Percentiles rank a stretch among this genome's conserved stretches.
Conservation (phyloP, 176 grass and related monocot species). For the Themeda triandra region DNA sequence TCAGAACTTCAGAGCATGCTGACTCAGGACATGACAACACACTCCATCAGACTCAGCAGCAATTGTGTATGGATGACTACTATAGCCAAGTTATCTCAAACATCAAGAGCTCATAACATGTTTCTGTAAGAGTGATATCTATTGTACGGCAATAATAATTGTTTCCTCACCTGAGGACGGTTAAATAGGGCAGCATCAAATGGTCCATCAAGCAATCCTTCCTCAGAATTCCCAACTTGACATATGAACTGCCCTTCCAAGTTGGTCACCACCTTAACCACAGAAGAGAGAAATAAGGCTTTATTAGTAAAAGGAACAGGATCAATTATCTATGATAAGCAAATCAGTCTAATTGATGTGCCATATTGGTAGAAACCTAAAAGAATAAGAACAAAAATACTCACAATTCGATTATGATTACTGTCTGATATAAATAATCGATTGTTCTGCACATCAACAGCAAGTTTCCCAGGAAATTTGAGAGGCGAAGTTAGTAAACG, state of each 20-base stretch:
- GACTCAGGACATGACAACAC: not conserved
- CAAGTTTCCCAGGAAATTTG: conserved; percentile 95
- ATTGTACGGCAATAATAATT: conserved; percentile 10
- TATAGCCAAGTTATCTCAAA: conserved; percentile 19
- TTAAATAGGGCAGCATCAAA: conserved; percentile 87
- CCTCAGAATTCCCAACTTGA: conserved; percentile 88
- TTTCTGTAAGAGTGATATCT: conserved; percentile 8
- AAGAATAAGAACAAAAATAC: conserved; percentile 21
- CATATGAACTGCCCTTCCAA: conserved; percentile 79
- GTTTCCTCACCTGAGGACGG: conserved; percentile 76
- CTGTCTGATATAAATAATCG: conserved; percentile 98
- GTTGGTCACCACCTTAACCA: conserved; percentile 79
- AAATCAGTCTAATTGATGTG: conserved; percentile 16
- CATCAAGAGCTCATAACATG: not conserved
- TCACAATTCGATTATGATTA: conserved; percentile 96
- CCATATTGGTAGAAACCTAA: conserved; percentile 7
- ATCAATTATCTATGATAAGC: conserved; percentile 16
- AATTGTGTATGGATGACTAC: not conserved
- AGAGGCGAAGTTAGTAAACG: conserved; percentile 73
- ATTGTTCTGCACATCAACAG: conserved; percentile 77
- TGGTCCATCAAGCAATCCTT: conserved; percentile 84
- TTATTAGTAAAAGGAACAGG: conserved; percentile 10
- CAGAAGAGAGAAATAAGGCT: conserved; percentile 28
- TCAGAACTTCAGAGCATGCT: not conserved
- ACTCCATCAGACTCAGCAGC: not conserved